Evolutionary conservation across 1,284 basidiomycete species (phyloP), one percentile per base, ranked within the genome.

Genomic region (Malassezia vespertilionis): DNA sequence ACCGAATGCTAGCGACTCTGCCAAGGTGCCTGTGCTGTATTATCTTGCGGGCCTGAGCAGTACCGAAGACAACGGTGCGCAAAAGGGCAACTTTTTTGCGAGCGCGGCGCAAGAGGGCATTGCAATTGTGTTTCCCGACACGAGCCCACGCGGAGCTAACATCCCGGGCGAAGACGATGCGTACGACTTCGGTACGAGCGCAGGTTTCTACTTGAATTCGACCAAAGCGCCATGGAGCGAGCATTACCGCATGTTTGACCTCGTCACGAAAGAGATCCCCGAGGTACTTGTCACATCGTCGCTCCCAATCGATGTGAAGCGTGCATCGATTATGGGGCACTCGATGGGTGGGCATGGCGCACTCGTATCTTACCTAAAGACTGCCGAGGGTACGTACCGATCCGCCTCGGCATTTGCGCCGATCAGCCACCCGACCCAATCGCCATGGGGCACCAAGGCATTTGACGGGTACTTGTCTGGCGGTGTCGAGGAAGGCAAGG

Each of bases 281-380:
- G 15, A 26, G 3, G 48, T 49, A 24, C 30, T 69, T 5, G 15
- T 42, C 11, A 33, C 52, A 21, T 46, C 46, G 18, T 40, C 50
- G 3, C n/a, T 66, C 3, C 58, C 61, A 7, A 41, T 69, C 15
- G 65, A 69, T 37, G 50, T 52, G 4, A n/a, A 27, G 4, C 43
- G 47, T 9, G 50, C 62, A 0, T 61, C 62, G 1, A 63, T 70
- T 51, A 36, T 55, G 1, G 67, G 67, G 7, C 67, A 70, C 44
- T 83, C 80, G 71, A 83, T 89, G 90, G 91, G 91, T 51, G 90
- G 91, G 2, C 89, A 95, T 70, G 93, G 91, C 15, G 89, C 93
- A 5, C 77, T 99, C 21, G 84, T 84, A 3, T 74, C 95, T 39
- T 96, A 96, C 73, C 81, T 97, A 43, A 77, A 80, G 49, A n/a